These are phyloP conservation scores for Phytophthora pini DNA, from an alignment of 352 stramenopile genomes.

Conservation along the genomic window DNA sequence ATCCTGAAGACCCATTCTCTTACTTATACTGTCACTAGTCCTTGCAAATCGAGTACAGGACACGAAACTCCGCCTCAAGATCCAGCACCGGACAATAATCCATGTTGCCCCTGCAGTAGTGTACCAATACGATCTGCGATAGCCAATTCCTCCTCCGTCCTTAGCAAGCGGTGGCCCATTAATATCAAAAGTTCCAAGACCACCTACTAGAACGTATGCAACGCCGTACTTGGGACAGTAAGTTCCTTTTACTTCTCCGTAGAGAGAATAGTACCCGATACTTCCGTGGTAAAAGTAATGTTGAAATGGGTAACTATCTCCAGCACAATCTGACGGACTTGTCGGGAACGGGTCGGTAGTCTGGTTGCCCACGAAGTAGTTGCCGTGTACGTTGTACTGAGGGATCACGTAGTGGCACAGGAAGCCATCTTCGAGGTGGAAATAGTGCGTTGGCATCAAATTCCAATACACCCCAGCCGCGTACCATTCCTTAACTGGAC, in stretches of 20 bases:
- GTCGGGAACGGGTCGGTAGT: constrained; percentile 9
- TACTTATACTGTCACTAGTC: constrained; percentile 2
- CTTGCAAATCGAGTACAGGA: constrained; percentile 18
- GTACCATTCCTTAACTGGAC: constrained; percentile 20
- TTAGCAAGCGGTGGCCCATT: constrained; percentile 13
- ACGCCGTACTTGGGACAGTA: constrained; percentile 16
- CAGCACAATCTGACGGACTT: constrained; percentile 2
- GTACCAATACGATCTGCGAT: constrained; percentile 33
- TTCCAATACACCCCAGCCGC: constrained; percentile 30
- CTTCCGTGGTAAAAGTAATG: constrained; percentile 26
- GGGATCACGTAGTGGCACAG: constrained; percentile 30
- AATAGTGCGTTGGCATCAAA: constrained; percentile 22
- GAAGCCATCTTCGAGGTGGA: background rate
- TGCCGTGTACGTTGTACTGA: constrained; percentile 27
- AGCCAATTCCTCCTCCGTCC: constrained; percentile 1
- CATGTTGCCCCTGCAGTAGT: constrained; percentile 4
- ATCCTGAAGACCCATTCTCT: constrained; percentile 10
- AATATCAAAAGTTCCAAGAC: constrained; percentile 20
- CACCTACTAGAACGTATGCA: constrained; percentile 16
- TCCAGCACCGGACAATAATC: constrained; percentile 10
- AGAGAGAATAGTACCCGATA: constrained; percentile 22
- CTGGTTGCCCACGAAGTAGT: constrained; percentile 17
- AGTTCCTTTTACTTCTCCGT: constrained; percentile 21
- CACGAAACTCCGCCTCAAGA: constrained; percentile 21
- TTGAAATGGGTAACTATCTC: constrained; percentile 19